Evolutionary conservation across 495 filamentous ascomycete genomes (phyloP).

Genomic region (Tuber melanosporum): DNA sequence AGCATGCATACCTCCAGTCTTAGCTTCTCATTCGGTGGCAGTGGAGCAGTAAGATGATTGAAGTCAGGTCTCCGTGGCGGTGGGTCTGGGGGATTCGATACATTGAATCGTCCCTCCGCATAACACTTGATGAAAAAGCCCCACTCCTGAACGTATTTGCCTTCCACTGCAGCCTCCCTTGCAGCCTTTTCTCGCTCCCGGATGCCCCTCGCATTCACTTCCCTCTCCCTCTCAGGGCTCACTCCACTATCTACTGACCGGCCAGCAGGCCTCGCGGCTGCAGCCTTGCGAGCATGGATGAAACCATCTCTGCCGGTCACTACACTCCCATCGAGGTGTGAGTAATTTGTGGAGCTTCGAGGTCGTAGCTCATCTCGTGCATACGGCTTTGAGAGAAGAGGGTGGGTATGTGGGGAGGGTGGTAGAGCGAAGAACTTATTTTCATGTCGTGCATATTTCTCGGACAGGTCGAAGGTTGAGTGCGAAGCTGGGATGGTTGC

Average conservation of each 20-base stretch:
- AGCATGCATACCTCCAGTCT: slow-evolving; percentile 35
- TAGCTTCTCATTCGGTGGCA: slow-evolving; percentile 40
- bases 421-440: slow-evolving; percentile 19
- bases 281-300: slow-evolving; percentile 26
- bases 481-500: slow-evolving; percentile 6
- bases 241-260: slow-evolving; percentile 2
- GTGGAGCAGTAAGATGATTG: slow-evolving; percentile 40
- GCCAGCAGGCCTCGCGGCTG: slow-evolving; percentile 5
- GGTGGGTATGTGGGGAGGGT: slow-evolving; percentile 39
- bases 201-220: slow-evolving; percentile 25
- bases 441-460: slow-evolving; percentile 13
- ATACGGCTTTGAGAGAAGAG: slow-evolving; percentile 38
- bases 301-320: slow-evolving; percentile 22
- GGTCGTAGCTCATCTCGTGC: slow-evolving; percentile 38
- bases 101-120: slow-evolving; percentile 44
- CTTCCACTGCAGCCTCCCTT: slow-evolving; percentile 27
- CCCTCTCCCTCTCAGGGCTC: slow-evolving; percentile 15
- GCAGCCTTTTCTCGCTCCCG: slow-evolving; percentile 27
- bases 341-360: slow-evolving; percentile 28
- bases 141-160: slow-evolving; percentile 40
- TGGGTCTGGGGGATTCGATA: slow-evolving; percentile 44
- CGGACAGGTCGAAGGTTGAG: slow-evolving; percentile 15
- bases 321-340: slow-evolving; percentile 23
- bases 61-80: slow-evolving; percentile 38
- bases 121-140: slow-evolving; percentile 42